Conservation (phyloP, 768 basidiomycete genomes). For the Lactarius hatsudake region DNA sequence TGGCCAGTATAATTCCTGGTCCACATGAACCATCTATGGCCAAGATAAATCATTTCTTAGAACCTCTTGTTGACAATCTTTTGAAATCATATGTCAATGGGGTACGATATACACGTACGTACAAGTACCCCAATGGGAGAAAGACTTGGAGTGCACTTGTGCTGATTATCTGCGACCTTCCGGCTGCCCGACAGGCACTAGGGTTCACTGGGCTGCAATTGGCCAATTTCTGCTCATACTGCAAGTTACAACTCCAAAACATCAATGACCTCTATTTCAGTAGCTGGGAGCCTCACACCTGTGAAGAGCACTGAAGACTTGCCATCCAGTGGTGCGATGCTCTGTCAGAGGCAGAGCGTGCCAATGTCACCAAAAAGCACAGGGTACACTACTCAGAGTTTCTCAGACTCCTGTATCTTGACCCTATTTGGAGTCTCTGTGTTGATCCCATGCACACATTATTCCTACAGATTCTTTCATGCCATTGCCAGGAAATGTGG, state of each 20-base stretch:
- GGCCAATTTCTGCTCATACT: too few relatives aligned
- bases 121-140: slow-evolving; percentile 4
- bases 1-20: slow-evolving; percentile 43
- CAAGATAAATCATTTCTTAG: slow-evolving; percentile 40
- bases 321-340: slow-evolving; percentile 29
- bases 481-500: slow-evolving; percentile 25
- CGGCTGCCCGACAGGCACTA: too few relatives aligned
- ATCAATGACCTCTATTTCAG: too few relatives aligned
- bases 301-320: slow-evolving; percentile 8
- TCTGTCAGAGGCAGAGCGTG: neutral
- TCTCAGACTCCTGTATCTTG: slow-evolving; percentile 27
- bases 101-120: slow-evolving; percentile 32
- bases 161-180: neutral
- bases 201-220: too few relatives aligned
- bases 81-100: slow-evolving; percentile 36
- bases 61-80: slow-evolving; percentile 39
- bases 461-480: slow-evolving; percentile 18
- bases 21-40: slow-evolving; percentile 37
- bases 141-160: neutral
- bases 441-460: slow-evolving; percentile 32
- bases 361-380: slow-evolving; percentile 19
- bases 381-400: slow-evolving; percentile 32
- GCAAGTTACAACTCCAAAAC: too few relatives aligned
- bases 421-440: slow-evolving; percentile 12
- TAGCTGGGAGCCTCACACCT: neutral